A percentile compares a stretch with the other conserved stretches of the same genome.
These are phyloP conservation scores for Rubia yunnanensis DNA, from an alignment of 257 asterid species.

Conservation along the genomic window DNA sequence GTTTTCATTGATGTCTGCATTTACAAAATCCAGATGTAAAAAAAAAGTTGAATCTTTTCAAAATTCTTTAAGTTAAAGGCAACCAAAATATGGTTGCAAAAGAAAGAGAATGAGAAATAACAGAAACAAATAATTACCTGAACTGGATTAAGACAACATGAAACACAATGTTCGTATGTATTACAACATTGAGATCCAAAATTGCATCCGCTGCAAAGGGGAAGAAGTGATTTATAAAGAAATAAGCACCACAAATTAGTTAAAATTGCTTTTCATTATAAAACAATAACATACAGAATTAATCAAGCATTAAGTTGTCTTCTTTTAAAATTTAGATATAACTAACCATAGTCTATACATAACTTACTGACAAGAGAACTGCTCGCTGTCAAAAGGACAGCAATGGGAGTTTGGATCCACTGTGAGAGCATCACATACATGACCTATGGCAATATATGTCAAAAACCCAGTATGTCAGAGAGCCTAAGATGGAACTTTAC, in stretches of 20 bases:
- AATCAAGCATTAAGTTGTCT: background rate
- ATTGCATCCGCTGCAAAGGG: conserved; percentile 72
- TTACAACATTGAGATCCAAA: conserved; percentile 71
- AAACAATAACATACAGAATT: background rate
- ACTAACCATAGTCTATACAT: conserved; percentile 11
- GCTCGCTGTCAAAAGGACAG: conserved; percentile 58
- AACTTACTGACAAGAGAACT: conserved; percentile 88
- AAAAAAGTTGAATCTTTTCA: conserved; percentile 2
- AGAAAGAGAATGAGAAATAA: background rate
- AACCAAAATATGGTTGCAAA: background rate
- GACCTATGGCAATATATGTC: conserved; percentile 37
- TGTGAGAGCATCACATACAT: conserved; percentile 73
- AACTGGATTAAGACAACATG: conserved; percentile 88
- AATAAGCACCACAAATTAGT: conserved; percentile 5
- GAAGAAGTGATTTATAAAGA: conserved; percentile 2
- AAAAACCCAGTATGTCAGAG: background rate
- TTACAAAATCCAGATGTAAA: conserved; percentile 11
- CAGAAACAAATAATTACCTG: conserved; percentile 34
- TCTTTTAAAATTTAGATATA: background rate
- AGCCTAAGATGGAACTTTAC: background rate
- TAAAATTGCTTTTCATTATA: background rate
- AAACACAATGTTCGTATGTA: conserved; percentile 83
- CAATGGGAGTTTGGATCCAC: conserved; percentile 60
- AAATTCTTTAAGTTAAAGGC: background rate
- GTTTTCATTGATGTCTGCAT: conserved; percentile 43